Percentiles rank a stretch among this genome's conserved stretches.
Conservation (phyloP, 371 early-diverging fungal species). For the Haplosporangium sp. region DNA sequence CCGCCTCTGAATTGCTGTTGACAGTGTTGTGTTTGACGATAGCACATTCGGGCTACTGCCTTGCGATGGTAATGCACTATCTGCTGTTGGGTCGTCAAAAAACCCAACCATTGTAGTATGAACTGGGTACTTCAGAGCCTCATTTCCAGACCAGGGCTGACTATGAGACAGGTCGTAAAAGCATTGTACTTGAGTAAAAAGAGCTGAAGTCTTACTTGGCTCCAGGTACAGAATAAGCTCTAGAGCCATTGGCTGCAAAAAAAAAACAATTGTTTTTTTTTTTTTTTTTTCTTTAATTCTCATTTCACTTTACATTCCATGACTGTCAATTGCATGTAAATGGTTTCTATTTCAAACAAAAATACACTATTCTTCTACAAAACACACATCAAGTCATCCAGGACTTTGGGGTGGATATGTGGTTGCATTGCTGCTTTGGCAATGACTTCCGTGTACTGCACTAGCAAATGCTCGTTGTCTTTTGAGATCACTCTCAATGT, state of each 20-base stretch:
- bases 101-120: constrained; percentile 53
- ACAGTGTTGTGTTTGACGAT: background rate
- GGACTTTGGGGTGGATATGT: constrained; percentile 39
- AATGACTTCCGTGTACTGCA: constrained; percentile 53
- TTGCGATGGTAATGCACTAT: background rate
- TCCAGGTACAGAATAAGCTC: constrained; percentile 44
- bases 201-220: constrained; percentile 11
- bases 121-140: constrained; percentile 41
- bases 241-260: background rate
- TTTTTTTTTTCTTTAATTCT: background rate
- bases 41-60: background rate
- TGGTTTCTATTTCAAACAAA: background rate
- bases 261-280: background rate
- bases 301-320: too few relatives aligned
- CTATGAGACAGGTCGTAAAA: constrained; percentile 1
- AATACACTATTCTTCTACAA: constrained; percentile 18
- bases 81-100: constrained; percentile 19
- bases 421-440: constrained; percentile 55
- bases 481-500: constrained; percentile 47
- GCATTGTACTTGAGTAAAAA: constrained; percentile 15
- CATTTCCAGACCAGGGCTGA: constrained; percentile 21
- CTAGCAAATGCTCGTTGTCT: constrained; percentile 50
- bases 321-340: background rate
- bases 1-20: background rate
- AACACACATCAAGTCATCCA: constrained; percentile 53